Evolutionary conservation across 495 filamentous ascomycete genomes (phyloP), one percentile per base, ranked within the genome.

Genomic region (Penicillium macrosclerotiorum): DNA sequence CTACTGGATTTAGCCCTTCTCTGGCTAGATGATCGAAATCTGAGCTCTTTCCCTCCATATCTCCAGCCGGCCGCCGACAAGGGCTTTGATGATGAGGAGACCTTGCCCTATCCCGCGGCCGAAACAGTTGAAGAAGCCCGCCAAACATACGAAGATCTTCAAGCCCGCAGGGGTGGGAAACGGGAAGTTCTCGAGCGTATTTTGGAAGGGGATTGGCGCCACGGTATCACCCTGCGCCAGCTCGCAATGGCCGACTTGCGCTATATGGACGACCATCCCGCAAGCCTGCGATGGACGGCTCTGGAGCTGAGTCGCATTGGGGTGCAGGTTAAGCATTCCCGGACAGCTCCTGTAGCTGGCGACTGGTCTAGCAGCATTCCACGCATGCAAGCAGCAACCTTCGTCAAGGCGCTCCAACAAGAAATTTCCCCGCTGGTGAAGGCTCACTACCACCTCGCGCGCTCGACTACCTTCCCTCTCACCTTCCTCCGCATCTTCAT

Each of bases 211-310:
- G 89, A 95, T 60, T 95, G 89, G 88, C 74, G 87, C 16, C 75
- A 82, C 38, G 89, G 89, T 1, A 68, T 94, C 16, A 83, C 78
- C 1, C 65, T 95, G 12, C 87, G 85, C 49, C 86, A 90, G 57
- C 71, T 92, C 3, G 88, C 86, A 36, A 90, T 89, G 76, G 82
- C 83, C 12, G 89, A 94, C 53, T 65, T 89, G 11, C 84, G 86
- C 48, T 73, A 88, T 57, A 71, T 92, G n/a, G 79, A 90, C 52
- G 85, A 90, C 55, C 85, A 89, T 52, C 84, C 86, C 0, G 71
- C 77, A 2, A 76, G 77, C 1, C 76, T 85, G 47, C 83, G 83
- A 66, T 94, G 89, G 89, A 81, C 81, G 14, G 87, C 88, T 1
- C 78, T 90, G 27, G 75, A 76, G 33, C 68, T 83, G 4, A 65